Conservation (phyloP, 768 basidiomycete genomes). For the Tylopilus felleus region DNA sequence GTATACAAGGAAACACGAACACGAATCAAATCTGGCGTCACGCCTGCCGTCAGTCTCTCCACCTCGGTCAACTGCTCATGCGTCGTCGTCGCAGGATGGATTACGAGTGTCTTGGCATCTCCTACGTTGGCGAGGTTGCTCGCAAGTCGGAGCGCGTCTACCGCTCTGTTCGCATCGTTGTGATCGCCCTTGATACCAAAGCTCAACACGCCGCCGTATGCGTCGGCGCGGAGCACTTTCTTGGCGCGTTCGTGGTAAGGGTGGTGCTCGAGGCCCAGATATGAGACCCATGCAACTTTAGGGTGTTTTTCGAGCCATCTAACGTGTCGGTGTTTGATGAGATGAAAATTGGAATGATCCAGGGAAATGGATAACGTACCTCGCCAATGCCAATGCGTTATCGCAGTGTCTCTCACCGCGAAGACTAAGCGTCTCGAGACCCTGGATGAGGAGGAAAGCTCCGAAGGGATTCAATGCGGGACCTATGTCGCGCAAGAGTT, state of each 20-base stretch:
- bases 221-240: slow-evolving; percentile 47
- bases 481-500: slow-evolving; percentile 52
- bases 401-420: slow-evolving; percentile 55
- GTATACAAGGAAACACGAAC: slow-evolving; percentile 29
- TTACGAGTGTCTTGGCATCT: slow-evolving; percentile 60
- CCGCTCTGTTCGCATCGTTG: slow-evolving; percentile 51
- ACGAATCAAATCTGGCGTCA: slow-evolving; percentile 55
- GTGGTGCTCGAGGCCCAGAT: slow-evolving; percentile 67
- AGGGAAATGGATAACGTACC: slow-evolving; percentile 17
- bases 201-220: slow-evolving; percentile 71
- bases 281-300: slow-evolving; percentile 73
- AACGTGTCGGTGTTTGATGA: background rate
- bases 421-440: slow-evolving; percentile 60
- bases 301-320: slow-evolving; percentile 61
- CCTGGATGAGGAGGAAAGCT: slow-evolving; percentile 57
- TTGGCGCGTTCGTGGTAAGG: slow-evolving; percentile 56
- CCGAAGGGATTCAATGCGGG: slow-evolving; percentile 52
- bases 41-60: slow-evolving; percentile 49
- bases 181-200: slow-evolving; percentile 70
- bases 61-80: slow-evolving; percentile 52
- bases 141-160: slow-evolving; percentile 68
- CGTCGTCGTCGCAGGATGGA: slow-evolving; percentile 57
- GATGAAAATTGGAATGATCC: no score
- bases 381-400: slow-evolving; percentile 54
- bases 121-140: slow-evolving; percentile 75